A percentile compares a stretch with the other conserved stretches of the same genome.
Conservation (phyloP, 331 rosid genomes). For the Saraca asoca region DNA sequence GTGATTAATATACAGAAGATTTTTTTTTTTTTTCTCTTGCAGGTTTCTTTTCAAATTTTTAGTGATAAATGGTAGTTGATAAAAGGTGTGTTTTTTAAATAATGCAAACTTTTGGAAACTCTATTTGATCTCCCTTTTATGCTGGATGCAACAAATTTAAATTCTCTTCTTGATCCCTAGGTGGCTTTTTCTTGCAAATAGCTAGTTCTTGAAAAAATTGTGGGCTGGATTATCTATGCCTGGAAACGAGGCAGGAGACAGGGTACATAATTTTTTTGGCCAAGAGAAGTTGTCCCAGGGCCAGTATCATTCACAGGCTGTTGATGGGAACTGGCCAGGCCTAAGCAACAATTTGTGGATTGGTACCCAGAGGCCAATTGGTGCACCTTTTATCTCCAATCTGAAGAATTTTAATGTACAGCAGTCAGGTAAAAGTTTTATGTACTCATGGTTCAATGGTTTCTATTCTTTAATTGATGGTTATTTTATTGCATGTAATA, state of each 20-base stretch:
- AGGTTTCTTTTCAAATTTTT: slow-evolving; percentile 37
- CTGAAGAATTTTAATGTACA: slow-evolving; percentile 77
- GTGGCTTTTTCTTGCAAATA: slow-evolving; percentile 40
- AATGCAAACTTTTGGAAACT: too few species aligned
- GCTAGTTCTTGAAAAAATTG: slow-evolving; percentile 48
- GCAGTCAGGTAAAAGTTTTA: slow-evolving; percentile 66
- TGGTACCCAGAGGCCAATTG: slow-evolving; percentile 74
- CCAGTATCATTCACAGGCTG: slow-evolving; percentile 83
- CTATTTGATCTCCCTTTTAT: too few species aligned
- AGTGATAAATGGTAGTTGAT: slow-evolving; percentile 40
- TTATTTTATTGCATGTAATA: neutral
- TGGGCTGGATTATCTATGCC: slow-evolving; percentile 93
- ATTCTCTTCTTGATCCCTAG: slow-evolving; percentile 35
- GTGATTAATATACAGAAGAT: slow-evolving; percentile 24
- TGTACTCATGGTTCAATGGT: neutral
- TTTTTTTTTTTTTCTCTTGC: slow-evolving; percentile 38
- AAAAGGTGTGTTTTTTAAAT: slow-evolving; percentile 44
- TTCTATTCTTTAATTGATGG: slow-evolving; percentile 12
- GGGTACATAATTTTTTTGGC: slow-evolving; percentile 99
- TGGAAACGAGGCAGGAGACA: slow-evolving; percentile 99
- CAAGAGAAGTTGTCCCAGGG: slow-evolving; percentile 93
- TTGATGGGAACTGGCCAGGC: slow-evolving; percentile 88
- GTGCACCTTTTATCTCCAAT: slow-evolving; percentile 76
- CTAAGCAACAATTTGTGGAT: slow-evolving; percentile 73
- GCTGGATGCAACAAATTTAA: neutral